Percentiles rank a stretch among this genome's conserved stretches.
These are phyloP conservation scores for Orychophragmus violaceus DNA, from an alignment of 345 rosid genomes.

Conservation along the genomic window DNA sequence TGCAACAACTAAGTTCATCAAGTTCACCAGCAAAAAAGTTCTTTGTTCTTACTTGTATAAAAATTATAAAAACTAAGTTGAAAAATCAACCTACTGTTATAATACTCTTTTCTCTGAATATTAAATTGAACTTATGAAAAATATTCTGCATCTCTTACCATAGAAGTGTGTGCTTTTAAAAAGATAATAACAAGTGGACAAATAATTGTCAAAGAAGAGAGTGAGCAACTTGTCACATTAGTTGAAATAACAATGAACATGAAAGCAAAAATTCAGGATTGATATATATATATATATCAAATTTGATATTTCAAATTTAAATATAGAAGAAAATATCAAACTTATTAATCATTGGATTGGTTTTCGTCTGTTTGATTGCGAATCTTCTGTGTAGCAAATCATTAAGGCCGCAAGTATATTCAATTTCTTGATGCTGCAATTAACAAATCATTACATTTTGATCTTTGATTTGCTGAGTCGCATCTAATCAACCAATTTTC, in stretches of 20 bases:
- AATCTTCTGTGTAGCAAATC: slow-evolving; percentile 21
- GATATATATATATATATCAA: slow-evolving; percentile 10
- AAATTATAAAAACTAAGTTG: neutral
- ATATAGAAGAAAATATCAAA: slow-evolving; percentile 2
- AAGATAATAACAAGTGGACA: slow-evolving; percentile 22
- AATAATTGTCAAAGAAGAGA: neutral
- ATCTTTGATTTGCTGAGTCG: slow-evolving; percentile 8
- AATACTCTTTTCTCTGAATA: neutral
- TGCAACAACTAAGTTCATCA: slow-evolving; percentile 16
- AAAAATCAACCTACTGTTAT: slow-evolving; percentile 7
- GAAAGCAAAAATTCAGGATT: slow-evolving; percentile 12
- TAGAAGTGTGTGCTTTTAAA: neutral
- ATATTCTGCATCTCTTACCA: neutral
- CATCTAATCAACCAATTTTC: neutral
- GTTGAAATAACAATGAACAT: slow-evolving; percentile 18
- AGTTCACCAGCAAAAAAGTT: slow-evolving; percentile 9
- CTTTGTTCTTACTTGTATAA: neutral
- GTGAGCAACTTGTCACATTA: slow-evolving; percentile 21
- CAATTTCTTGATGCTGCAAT: neutral
- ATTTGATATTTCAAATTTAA: neutral
- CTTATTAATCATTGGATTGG: slow-evolving; percentile 19
- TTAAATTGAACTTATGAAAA: neutral
- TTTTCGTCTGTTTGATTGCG: slow-evolving; percentile 7
- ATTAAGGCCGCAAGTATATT: slow-evolving; percentile 9
- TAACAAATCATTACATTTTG: slow-evolving; percentile 3